A percentile compares a stretch with the other conserved stretches of the same genome.
Conservation (phyloP, 768 basidiomycete genomes). For the Tephrocybe sp. region DNA sequence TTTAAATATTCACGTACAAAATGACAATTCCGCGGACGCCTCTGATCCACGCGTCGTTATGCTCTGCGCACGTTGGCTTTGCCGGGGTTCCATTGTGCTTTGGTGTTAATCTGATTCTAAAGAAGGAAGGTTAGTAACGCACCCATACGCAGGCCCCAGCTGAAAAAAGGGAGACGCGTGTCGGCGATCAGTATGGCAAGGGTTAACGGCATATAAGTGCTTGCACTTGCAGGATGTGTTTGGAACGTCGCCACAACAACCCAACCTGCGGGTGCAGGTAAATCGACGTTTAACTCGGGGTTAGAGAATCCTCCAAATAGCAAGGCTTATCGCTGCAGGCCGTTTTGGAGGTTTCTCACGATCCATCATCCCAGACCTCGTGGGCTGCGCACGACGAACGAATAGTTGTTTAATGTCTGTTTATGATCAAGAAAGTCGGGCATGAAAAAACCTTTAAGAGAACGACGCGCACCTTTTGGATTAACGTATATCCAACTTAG, state of each 20-base stretch:
- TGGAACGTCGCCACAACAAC: neutral
- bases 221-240: neutral
- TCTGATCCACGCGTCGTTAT: neutral
- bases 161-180: neutral
- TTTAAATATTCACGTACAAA: too few relatives aligned
- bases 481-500: neutral
- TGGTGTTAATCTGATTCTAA: neutral
- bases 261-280: neutral
- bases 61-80: neutral
- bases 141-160: neutral
- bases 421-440: neutral
- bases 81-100: neutral
- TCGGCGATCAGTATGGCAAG: neutral
- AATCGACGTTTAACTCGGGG: neutral
- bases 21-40: neutral
- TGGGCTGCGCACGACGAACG: neutral
- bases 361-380: neutral
- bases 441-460: neutral
- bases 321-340: neutral
- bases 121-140: neutral
- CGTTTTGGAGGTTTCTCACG: neutral
- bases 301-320: too few relatives aligned
- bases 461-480: neutral
- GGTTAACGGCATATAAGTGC: too few relatives aligned
- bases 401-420: neutral